These are phyloP conservation scores for Aechmea fasciata DNA, from an alignment of 176 grass and related monocot species.

Conservation along the genomic window DNA sequence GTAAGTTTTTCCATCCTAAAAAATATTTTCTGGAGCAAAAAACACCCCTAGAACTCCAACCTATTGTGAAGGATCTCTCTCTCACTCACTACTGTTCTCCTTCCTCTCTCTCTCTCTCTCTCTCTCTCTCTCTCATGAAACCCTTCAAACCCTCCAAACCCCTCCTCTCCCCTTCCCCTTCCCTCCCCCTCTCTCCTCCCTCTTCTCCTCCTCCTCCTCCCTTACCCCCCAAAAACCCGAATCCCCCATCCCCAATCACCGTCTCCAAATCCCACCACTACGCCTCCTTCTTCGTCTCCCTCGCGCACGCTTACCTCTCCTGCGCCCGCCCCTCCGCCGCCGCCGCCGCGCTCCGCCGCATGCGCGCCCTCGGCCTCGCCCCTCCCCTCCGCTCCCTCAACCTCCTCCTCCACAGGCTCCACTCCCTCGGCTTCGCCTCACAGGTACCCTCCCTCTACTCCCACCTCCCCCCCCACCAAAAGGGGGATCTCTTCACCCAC, in stretches of 20 bases:
- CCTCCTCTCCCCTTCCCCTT: neutral
- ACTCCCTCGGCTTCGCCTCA: slow-evolving; percentile 32
- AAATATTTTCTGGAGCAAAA: too few relatives aligned
- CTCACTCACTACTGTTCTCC: neutral
- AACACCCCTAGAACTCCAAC: too few relatives aligned
- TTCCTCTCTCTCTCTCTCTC: neutral
- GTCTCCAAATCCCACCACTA: slow-evolving; percentile 24
- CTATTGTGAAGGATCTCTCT: neutral
- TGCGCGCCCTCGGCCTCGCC: slow-evolving; percentile 25
- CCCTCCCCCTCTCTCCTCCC: neutral
- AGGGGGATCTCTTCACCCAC: slow-evolving; percentile 34
- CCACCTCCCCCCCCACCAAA: slow-evolving; percentile 17
- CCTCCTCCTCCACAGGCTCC: slow-evolving; percentile 27
- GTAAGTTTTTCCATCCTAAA: too few relatives aligned
- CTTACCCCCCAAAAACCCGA: neutral
- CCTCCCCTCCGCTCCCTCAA: slow-evolving; percentile 28
- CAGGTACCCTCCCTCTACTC: slow-evolving; percentile 30
- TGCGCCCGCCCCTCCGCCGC: slow-evolving; percentile 27
- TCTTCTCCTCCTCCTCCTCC: neutral
- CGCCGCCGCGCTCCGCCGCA: slow-evolving; percentile 11
- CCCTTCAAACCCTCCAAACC: slow-evolving; percentile 15
- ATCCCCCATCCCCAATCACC: slow-evolving; percentile 1
- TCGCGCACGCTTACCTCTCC: slow-evolving; percentile 25
- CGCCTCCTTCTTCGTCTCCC: slow-evolving; percentile 29
- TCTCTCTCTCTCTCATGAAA: too few relatives aligned